Evolutionary conservation across 2,329 filamentous ascomycete genomes (phyloP).

Genomic region (Claviceps sp.): DNA sequence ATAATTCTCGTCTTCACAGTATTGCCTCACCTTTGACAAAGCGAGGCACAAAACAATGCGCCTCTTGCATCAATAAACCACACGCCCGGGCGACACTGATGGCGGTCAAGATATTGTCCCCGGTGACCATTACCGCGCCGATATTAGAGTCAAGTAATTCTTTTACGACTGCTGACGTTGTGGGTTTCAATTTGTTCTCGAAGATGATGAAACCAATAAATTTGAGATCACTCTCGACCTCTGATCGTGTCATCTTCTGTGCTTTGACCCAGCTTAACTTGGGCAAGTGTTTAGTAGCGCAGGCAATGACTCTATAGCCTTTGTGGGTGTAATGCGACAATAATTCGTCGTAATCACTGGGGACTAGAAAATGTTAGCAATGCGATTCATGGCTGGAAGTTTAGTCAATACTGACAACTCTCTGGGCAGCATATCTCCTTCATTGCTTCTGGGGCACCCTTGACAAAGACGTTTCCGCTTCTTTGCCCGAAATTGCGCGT

Average conservation of each 20-base stretch:
- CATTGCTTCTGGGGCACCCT: slow-evolving; percentile 94
- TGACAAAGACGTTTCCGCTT: slow-evolving; percentile 82
- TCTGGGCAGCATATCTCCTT: slow-evolving; percentile 78
- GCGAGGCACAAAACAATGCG: slow-evolving; percentile 86
- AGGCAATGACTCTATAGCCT: slow-evolving; percentile 92
- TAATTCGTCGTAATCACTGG: slow-evolving; percentile 77
- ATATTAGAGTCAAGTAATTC: slow-evolving; percentile 77
- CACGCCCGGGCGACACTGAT: slow-evolving; percentile 92
- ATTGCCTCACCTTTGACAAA: slow-evolving; percentile 53
- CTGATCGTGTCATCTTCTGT: slow-evolving; percentile 79
- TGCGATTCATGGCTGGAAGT: neutral
- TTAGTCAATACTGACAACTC: slow-evolving; percentile 44
- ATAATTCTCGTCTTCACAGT: neutral
- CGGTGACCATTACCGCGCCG: slow-evolving; percentile 88
- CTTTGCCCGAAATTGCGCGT: slow-evolving; percentile 77
- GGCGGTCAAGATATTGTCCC: slow-evolving; percentile 93
- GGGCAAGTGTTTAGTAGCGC: slow-evolving; percentile 75
- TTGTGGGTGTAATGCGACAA: slow-evolving; percentile 86
- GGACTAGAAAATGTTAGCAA: slow-evolving; percentile 37
- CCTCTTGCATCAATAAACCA: slow-evolving; percentile 61
- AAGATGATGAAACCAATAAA: slow-evolving; percentile 97
- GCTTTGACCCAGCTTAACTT: slow-evolving; percentile 89
- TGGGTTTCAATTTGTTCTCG: slow-evolving; percentile 93
- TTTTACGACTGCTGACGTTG: slow-evolving; percentile 64
- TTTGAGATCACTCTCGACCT: slow-evolving; percentile 71